A percentile compares a stretch with the other conserved stretches of the same genome.
Conservation (phyloP, 2,329 filamentous ascomycete species). For the Helotiales sp. region DNA sequence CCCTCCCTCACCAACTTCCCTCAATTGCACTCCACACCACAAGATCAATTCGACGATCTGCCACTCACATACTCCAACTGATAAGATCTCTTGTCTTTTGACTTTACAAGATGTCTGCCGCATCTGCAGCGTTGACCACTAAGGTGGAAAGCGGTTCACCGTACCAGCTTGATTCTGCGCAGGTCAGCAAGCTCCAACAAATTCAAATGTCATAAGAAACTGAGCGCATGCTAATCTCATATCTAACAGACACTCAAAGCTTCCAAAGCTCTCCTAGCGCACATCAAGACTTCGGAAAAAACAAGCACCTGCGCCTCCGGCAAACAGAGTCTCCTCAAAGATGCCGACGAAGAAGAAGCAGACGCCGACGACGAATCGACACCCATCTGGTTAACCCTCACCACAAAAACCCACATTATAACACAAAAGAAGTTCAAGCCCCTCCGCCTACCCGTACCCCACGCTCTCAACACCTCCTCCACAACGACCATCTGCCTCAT, state of each 20-base stretch:
- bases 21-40: constrained; percentile 10
- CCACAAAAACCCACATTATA: constrained; percentile 67
- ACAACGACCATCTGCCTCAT: constrained; percentile 82
- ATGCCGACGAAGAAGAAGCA: constrained; percentile 52
- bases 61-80: neutral
- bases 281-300: constrained; percentile 63
- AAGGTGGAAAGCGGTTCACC: constrained; percentile 43
- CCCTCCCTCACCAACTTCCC: neutral
- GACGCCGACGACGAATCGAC: constrained; percentile 50
- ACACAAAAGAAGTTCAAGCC: constrained; percentile 84
- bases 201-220: neutral
- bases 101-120: constrained; percentile 36
- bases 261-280: constrained; percentile 64
- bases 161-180: constrained; percentile 42
- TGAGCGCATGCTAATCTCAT: constrained; percentile 45
- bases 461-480: constrained; percentile 72
- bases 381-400: constrained; percentile 66
- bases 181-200: constrained; percentile 37
- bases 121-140: constrained; percentile 39
- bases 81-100: neutral
- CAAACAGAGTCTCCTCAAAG: constrained; percentile 62
- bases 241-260: constrained; percentile 60
- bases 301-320: constrained; percentile 49
- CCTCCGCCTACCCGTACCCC: constrained; percentile 77
- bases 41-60: constrained; percentile 5